phyloP scores from a whole-genome alignment of 176 grass and related monocot genomes.

The Cenchrus americanus region DNA sequence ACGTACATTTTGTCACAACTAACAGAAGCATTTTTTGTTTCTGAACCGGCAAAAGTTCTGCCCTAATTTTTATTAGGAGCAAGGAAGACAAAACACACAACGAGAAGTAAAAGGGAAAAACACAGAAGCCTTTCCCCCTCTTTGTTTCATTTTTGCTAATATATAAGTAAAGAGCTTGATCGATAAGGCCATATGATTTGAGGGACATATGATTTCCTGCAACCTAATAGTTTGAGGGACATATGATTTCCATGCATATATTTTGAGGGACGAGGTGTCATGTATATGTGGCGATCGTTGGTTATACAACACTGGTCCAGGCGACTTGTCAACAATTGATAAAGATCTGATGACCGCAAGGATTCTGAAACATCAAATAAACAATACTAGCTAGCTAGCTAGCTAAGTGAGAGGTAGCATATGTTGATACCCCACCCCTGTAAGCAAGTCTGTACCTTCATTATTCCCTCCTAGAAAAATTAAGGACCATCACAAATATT shows the following conservation, averaged over 20 bases:
- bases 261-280: neutral
- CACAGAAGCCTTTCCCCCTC: too few species aligned
- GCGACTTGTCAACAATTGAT: neutral
- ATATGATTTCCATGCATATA: neutral
- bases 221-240: too few species aligned
- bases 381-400: too few species aligned
- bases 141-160: too few species aligned
- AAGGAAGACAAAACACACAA: too few species aligned
- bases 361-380: slow-evolving; percentile 4
- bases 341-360: neutral
- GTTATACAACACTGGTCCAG: neutral
- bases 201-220: neutral
- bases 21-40: neutral
- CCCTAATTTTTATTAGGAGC: too few species aligned
- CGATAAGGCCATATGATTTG: too few species aligned
- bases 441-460: slow-evolving; percentile 28
- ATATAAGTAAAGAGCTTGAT: neutral
- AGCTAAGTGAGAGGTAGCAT: neutral
- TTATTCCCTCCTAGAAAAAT: slow-evolving; percentile 36
- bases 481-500: slow-evolving; percentile 34
- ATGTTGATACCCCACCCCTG: slow-evolving; percentile 30
- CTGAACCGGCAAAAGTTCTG: too few species aligned
- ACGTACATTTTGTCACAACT: neutral
- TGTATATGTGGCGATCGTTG: neutral
- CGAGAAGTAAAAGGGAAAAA: too few species aligned